Percentiles rank a stretch among this genome's conserved stretches.
Conservation (phyloP, 768 basidiomycete species). For the Amanita phalloides region DNA sequence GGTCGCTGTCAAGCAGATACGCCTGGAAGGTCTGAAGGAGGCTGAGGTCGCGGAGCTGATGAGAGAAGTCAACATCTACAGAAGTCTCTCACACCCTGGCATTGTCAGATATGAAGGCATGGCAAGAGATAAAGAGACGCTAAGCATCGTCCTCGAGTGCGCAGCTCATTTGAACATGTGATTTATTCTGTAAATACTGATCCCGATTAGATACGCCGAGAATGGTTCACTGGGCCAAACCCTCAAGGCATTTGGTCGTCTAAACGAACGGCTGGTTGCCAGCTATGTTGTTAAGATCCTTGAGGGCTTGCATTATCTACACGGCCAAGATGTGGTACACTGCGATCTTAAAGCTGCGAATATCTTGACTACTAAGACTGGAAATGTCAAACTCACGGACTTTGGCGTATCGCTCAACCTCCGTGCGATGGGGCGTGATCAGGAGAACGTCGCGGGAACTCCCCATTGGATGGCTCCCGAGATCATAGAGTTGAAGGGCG, state of each 20-base stretch:
- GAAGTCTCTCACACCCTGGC: slow-evolving; percentile 84
- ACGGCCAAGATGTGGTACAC: slow-evolving; percentile 84
- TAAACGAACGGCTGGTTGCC: slow-evolving; percentile 87
- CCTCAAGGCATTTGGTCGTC: slow-evolving; percentile 85
- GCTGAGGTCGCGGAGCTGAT: slow-evolving; percentile 85
- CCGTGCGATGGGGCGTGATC: slow-evolving; percentile 78
- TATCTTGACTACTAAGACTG: slow-evolving; percentile 96
- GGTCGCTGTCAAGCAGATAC: slow-evolving; percentile 98
- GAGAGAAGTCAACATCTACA: slow-evolving; percentile 90
- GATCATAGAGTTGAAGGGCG: slow-evolving; percentile 90
- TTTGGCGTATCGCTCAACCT: slow-evolving; percentile 97
- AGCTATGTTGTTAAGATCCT: slow-evolving; percentile 94
- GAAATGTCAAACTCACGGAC: slow-evolving; percentile 94
- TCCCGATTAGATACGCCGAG: slow-evolving; percentile 71
- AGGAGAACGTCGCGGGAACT: slow-evolving; percentile 84
- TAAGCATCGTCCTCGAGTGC: slow-evolving; percentile 93
- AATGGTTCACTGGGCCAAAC: slow-evolving; percentile 93
- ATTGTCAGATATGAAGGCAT: slow-evolving; percentile 98
- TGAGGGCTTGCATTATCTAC: slow-evolving; percentile 91
- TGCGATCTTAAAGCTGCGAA: slow-evolving; percentile 98
- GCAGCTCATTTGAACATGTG: slow-evolving; percentile 20
- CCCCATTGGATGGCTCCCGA: slow-evolving; percentile 99
- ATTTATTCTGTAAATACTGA: slow-evolving; percentile 1
- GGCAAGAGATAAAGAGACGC: slow-evolving; percentile 76
- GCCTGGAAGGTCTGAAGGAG: slow-evolving; percentile 83